Conservation (phyloP, 129 eudicot species). For the Chrysanthemum makinoi region DNA sequence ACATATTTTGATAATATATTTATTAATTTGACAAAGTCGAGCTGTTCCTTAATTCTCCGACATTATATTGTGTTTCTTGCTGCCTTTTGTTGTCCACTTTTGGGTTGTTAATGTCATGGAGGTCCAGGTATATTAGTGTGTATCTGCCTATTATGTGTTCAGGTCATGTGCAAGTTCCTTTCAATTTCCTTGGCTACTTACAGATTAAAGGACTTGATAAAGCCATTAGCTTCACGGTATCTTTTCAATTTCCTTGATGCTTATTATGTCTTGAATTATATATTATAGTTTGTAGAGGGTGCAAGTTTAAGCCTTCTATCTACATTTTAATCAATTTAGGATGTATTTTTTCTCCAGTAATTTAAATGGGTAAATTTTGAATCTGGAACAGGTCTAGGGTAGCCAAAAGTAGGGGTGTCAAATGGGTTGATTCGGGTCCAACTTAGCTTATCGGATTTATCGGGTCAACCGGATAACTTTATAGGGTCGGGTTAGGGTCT, state of each 20-base stretch:
- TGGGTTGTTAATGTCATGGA: no score
- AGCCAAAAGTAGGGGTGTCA: neutral
- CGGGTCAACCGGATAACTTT: no score
- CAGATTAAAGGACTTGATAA: constrained; percentile 81
- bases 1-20: neutral
- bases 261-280: neutral
- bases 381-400: neutral
- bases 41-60: no score
- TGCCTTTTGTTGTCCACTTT: no score
- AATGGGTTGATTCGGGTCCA: no score
- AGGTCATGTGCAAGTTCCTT: no score
- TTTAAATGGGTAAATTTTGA: neutral
- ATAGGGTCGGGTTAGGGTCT: no score
- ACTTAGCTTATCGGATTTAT: no score
- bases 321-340: neutral
- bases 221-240: constrained; percentile 74
- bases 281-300: neutral
- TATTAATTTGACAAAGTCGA: neutral
- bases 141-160: no score
- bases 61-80: no score
- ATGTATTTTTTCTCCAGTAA: no score
- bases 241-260: neutral
- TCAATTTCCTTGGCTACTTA: constrained; percentile 71
- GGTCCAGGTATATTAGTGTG: no score
- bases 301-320: neutral